Evolutionary conservation across 2,329 filamentous ascomycete genomes (phyloP).

Genomic region (Ophiostoma sp.): DNA sequence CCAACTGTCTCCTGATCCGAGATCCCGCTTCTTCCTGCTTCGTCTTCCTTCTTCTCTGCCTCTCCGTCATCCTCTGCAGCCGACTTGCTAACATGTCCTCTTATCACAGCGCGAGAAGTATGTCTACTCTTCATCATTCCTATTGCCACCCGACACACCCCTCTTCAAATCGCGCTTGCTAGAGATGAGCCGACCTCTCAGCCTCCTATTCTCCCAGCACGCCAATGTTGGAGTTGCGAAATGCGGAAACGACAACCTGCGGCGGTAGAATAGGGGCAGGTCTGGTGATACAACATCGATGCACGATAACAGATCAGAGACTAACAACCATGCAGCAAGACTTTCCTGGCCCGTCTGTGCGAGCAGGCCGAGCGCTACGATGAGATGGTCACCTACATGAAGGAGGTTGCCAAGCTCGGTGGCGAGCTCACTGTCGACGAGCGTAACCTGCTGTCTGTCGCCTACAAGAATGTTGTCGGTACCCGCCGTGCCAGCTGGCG

Average conservation of each 20-base stretch:
- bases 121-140: background rate
- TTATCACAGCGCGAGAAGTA: constrained; percentile 20
- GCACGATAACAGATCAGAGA: background rate
- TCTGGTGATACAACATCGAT: constrained; percentile 6
- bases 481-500: constrained; percentile 97
- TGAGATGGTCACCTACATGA: constrained; percentile 99
- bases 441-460: constrained; percentile 96
- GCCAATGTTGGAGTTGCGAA: background rate
- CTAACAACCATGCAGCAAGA: constrained; percentile 67
- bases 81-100: background rate
- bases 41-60: background rate
- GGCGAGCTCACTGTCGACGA: constrained; percentile 88
- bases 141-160: background rate
- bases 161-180: background rate
- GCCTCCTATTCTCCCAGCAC: constrained; percentile 1
- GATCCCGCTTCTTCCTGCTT: background rate
- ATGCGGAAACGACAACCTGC: background rate
- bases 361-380: constrained; percentile 99
- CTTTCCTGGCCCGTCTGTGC: constrained; percentile 98
- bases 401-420: constrained; percentile 91
- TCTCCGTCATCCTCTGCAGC: background rate
- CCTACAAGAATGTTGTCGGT: constrained; percentile 99
- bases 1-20: background rate
- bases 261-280: background rate
- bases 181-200: background rate